These are phyloP conservation scores for Cercospora beticola DNA, from an alignment of 2,329 filamentous ascomycete genomes.

Conservation along the genomic window DNA sequence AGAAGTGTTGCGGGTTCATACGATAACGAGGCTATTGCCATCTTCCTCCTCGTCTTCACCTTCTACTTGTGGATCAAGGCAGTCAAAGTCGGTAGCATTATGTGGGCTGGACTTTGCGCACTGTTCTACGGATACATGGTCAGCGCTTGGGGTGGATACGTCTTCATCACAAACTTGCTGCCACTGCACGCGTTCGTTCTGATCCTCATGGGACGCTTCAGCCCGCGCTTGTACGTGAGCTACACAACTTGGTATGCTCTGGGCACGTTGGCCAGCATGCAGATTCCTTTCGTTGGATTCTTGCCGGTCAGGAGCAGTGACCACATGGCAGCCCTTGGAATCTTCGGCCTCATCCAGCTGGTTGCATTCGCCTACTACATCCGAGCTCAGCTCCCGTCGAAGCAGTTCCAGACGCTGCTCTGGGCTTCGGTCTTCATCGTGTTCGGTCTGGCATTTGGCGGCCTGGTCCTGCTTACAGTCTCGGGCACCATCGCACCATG, in stretches of 20 bases:
- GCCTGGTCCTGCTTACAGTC: conserved; percentile 79
- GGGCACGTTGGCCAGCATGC: conserved; percentile 95
- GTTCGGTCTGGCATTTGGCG: conserved; percentile 70
- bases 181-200: conserved; percentile 92
- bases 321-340: conserved; percentile 94
- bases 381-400: conserved; percentile 80
- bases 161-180: conserved; percentile 97
- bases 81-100: conserved; percentile 90
- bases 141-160: conserved; percentile 98
- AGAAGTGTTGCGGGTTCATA: conserved; percentile 97
- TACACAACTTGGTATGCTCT: conserved; percentile 98
- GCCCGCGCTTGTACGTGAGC: conserved; percentile 87
- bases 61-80: conserved; percentile 99
- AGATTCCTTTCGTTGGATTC: conserved; percentile 98
- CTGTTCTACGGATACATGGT: conserved; percentile 99
- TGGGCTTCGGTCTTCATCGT: conserved; percentile 71
- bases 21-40: conserved; percentile 99
- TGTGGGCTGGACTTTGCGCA: conserved; percentile 92
- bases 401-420: conserved; percentile 91
- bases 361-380: conserved; percentile 91
- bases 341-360: conserved; percentile 93
- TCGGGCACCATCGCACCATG: conserved; percentile 93
- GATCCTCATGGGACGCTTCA: conserved; percentile 95
- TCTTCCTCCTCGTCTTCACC: conserved; percentile 96
- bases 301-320: conserved; percentile 94